A percentile compares a stretch with the other conserved stretches of the same genome.
phyloP scores from a whole-genome alignment of 2,329 filamentous ascomycete species.

The Sporothrix brunneoviolacea region DNA sequence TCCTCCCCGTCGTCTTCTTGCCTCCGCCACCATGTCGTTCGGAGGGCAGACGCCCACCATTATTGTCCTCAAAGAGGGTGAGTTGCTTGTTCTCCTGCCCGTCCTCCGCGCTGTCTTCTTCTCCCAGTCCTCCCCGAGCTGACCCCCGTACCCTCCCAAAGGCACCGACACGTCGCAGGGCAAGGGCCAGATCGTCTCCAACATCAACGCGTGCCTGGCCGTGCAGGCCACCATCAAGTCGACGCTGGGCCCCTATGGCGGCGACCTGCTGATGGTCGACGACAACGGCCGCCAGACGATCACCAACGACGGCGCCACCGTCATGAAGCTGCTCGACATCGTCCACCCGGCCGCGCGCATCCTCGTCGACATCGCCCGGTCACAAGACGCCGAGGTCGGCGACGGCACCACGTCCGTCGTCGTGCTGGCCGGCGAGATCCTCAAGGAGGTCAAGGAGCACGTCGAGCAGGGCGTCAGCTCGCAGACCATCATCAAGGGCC shows the following conservation, averaged over 20 bases:
- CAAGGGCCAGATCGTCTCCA: slow-evolving; percentile 92
- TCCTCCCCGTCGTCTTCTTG: too few species aligned
- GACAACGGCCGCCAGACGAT: slow-evolving; percentile 94
- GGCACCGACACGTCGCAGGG: slow-evolving; percentile 97
- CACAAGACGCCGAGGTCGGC: slow-evolving; percentile 97
- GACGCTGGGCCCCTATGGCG: slow-evolving; percentile 92
- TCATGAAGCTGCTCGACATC: slow-evolving; percentile 99
- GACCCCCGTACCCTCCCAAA: slow-evolving; percentile 31
- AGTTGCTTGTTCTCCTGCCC: neutral
- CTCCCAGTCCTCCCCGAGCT: slow-evolving; percentile 7
- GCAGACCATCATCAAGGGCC: slow-evolving; percentile 94
- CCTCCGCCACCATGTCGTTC: slow-evolving; percentile 68
- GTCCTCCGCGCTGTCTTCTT: too few species aligned
- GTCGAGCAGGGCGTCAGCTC: slow-evolving; percentile 96
- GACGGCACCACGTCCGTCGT: slow-evolving; percentile 98
- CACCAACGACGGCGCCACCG: slow-evolving; percentile 97
- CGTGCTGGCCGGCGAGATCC: slow-evolving; percentile 91
- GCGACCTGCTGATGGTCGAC: slow-evolving; percentile 92
- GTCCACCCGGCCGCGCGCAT: slow-evolving; percentile 96
- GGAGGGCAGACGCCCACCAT: slow-evolving; percentile 96
- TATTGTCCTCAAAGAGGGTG: slow-evolving; percentile 95
- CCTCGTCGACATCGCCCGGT: slow-evolving; percentile 95
- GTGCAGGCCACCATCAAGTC: slow-evolving; percentile 94
- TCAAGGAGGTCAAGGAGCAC: slow-evolving; percentile 93
- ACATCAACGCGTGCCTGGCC: slow-evolving; percentile 96